Base-by-base conservation (phyloP, 345 rosid species). In the Ceriops zippeliana region DNA sequence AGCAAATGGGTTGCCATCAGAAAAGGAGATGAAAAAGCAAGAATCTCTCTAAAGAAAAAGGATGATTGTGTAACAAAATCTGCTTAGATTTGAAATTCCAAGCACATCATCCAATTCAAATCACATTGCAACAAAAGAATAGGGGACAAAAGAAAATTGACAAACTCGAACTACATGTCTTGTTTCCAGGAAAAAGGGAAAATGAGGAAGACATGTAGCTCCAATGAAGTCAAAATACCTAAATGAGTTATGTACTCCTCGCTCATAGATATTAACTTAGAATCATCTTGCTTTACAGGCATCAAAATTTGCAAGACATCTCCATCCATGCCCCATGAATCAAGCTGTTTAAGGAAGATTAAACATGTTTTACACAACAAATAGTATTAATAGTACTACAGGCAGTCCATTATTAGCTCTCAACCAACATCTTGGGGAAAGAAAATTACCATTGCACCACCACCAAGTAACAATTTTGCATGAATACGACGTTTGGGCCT, bases 291-390 rank as follows among this genome's bases (percentile, higher is more conserved):
- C 63, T 83, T 87, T 62, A 87, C 73, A 71, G 97, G 97, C 72
- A 89, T 35, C 46, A 32, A 63, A 62, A 93, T 84, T 71, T 86
- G 83, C 71, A 93, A 42, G 46, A 61, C 66, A 35, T 89, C 92
- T 74, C 98, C 98, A 83, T 93, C 98, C 81, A 75, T 82, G 73
- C 98, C 96, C 93, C 89, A 87, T 49, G 82, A 73, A 73, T 86
- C 87, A 73, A 90, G 83, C 98, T 93, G 87, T 63, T 64, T 32
- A 52, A 32, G 66, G 62, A 53, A 62, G 24, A 67, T 68, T 70
- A 19, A 69, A 60, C 15, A 60, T 58, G 32, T 30, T 61, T 19
- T 56, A 4, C 3, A 58, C 2, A 16, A 54, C 9, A 26, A n/a
- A 49, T 62, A 32, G 13, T n/a, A 21, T 21, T 35, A 26, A 20